Evolutionary conservation across 306 rosid genomes (phyloP), one percentile per base, ranked within the genome.

Genomic region (Abrus pulchellus): DNA sequence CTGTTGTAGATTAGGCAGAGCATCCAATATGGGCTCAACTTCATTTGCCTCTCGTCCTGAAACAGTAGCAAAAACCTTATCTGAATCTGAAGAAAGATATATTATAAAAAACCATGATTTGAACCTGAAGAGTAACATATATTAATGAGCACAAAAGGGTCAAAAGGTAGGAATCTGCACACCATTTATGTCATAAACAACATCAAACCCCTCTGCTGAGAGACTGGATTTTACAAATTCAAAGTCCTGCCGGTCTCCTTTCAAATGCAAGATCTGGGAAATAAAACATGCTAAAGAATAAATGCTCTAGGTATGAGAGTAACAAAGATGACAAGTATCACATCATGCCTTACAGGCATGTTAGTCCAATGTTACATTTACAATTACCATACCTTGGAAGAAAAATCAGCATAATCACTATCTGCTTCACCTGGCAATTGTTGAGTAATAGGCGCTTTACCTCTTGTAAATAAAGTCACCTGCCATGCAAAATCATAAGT

Each of bases 391-490:
- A 90, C 99, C 98, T 93, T 93, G 75, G 98, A 91, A 73, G 97
- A 83, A 83, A 93, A 95, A 62, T 93, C 97, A 74, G 88, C 80
- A 74, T 57, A 93, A 50, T 95, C 97, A 44, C 61, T 33, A 64
- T 95, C 96, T 7, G 94, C 89, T 89, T 95, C 99, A 36, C 98
- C 96, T 0, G 99, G 98, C 83, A 95, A 79, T 87, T 91, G 97
- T 72, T 90, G 92, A 34, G 92, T 77, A 57, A 95, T 78, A 48
- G 99, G 98, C 32, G 95, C 85, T 83, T 95, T 95, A 68, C 99
- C 99, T 87, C 99, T 91, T 52, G 99, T 95, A 55, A 93, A 95
- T 89, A 95, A 81, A 77, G 99, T 93, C 72, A 93, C 98, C 99
- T 94, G 85, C 72, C 82, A 20, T 20, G 20, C 20, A 85, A 88